Evolutionary conservation across 1,284 basidiomycete genomes (phyloP).

Genomic region (Cryptococcus sp.): DNA sequence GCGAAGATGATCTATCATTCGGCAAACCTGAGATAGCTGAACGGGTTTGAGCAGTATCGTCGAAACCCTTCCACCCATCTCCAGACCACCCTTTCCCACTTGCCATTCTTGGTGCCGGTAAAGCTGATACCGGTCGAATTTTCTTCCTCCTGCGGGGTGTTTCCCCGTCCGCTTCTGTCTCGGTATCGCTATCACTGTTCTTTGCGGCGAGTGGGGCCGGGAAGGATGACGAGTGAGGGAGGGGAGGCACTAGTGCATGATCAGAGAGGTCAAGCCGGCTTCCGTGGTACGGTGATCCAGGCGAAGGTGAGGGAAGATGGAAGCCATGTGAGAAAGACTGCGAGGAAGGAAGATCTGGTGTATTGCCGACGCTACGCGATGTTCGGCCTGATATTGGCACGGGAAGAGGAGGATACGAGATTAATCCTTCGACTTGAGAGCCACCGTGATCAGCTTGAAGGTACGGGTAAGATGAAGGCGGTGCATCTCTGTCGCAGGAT

Average conservation of each 20-base stretch:
- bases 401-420: conserved; percentile 1
- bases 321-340: conserved; percentile 44
- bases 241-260: conserved; percentile 10
- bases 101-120: conserved; percentile 21
- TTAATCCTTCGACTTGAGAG: conserved; percentile 11
- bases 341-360: conserved; percentile 18
- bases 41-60: neutral
- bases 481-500: conserved; percentile 13
- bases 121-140: conserved; percentile 34
- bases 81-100: conserved; percentile 8
- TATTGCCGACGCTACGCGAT: conserved; percentile 3
- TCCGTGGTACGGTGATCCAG: conserved; percentile 40
- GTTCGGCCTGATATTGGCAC: conserved; percentile 6
- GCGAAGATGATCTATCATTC: conserved; percentile 2
- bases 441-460: neutral
- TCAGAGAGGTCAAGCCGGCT: neutral
- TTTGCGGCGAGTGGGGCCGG: conserved; percentile 1
- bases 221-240: conserved; percentile 32
- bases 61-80: conserved; percentile 12
- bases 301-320: conserved; percentile 43
- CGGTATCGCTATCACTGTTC: conserved; percentile 27
- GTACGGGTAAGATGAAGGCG: conserved; percentile 25
- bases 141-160: conserved; percentile 28
- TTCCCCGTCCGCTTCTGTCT: conserved; percentile 28
- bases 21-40: conserved; percentile 11